phyloP scores from a whole-genome alignment of 805 yeast genomes.

The Wickerhamia fluorescens region DNA sequence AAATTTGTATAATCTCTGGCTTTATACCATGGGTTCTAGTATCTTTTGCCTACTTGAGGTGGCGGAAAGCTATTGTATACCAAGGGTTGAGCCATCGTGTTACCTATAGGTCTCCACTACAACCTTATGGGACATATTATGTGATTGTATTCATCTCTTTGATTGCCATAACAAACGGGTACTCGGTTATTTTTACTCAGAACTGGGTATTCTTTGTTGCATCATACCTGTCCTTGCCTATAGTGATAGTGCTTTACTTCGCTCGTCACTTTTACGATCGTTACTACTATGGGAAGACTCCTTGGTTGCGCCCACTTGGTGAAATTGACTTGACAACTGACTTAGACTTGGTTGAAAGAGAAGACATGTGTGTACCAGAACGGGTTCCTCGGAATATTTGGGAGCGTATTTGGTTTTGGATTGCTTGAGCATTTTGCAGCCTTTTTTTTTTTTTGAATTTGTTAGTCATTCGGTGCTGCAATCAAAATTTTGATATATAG shows the following conservation, averaged over 20 bases:
- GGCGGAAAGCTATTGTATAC: slow-evolving; percentile 54
- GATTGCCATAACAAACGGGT: slow-evolving; percentile 67
- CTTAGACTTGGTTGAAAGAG: slow-evolving; percentile 52
- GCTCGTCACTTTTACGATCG: slow-evolving; percentile 49
- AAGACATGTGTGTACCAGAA: slow-evolving; percentile 32
- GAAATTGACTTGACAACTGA: slow-evolving; percentile 59
- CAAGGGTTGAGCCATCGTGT: slow-evolving; percentile 49
- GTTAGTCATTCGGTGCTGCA: background rate
- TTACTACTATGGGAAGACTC: slow-evolving; percentile 16
- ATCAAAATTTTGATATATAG: no score
- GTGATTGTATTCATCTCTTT: slow-evolving; percentile 43
- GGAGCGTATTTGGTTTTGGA: slow-evolving; percentile 45
- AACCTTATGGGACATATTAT: slow-evolving; percentile 53
- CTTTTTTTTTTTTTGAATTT: slow-evolving; percentile 1
- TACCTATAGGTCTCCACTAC: slow-evolving; percentile 49
- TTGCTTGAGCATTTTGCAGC: slow-evolving; percentile 20
- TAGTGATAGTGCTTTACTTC: slow-evolving; percentile 44
- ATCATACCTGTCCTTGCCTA: slow-evolving; percentile 62
- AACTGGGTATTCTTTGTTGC: slow-evolving; percentile 56
- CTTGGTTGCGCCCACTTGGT: slow-evolving; percentile 43
- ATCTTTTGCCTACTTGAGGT: slow-evolving; percentile 48
- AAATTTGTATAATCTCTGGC: slow-evolving; percentile 60
- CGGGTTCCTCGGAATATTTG: slow-evolving; percentile 33
- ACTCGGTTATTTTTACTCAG: slow-evolving; percentile 57
- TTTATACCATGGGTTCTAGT: slow-evolving; percentile 58